These are phyloP conservation scores for Tolypocladium nubicola DNA, from an alignment of 2,329 filamentous ascomycete genomes.

Conservation along the genomic window DNA sequence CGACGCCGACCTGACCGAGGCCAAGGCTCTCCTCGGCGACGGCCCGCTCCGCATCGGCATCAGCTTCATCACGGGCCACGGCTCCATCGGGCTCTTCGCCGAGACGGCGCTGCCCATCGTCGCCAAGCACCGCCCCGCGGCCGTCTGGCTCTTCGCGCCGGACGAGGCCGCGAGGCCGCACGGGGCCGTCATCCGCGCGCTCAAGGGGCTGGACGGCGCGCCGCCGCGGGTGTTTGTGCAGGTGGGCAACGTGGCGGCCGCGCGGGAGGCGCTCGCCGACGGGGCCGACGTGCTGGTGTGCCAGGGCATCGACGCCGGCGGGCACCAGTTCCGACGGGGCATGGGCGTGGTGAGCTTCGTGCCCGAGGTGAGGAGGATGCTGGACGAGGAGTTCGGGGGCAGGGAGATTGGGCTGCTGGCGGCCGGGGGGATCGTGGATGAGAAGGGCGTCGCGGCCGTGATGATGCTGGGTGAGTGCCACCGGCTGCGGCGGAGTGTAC, in stretches of 20 bases:
- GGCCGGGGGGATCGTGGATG: conserved; percentile 49
- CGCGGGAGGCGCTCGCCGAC: conserved; percentile 33
- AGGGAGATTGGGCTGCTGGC: conserved; percentile 35
- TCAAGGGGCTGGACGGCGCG: conserved; percentile 14
- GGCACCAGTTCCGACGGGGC: conserved; percentile 46
- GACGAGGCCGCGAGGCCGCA: conserved; percentile 23
- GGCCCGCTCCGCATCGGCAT: conserved; percentile 46
- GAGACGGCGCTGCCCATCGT: conserved; percentile 40
- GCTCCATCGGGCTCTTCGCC: conserved; percentile 26
- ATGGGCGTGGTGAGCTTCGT: conserved; percentile 45
- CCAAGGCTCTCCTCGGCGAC: conserved; percentile 15
- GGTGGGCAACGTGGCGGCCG: conserved; percentile 47
- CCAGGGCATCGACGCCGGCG: conserved; percentile 55
- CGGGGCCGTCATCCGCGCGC: conserved; percentile 21
- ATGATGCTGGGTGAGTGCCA: conserved; percentile 36
- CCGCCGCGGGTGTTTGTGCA: conserved; percentile 46
- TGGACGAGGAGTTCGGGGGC: conserved; percentile 25
- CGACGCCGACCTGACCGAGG: conserved; percentile 18
- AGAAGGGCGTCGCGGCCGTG: conserved; percentile 43
- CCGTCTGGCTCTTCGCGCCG: conserved; percentile 59
- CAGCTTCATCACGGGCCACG: conserved; percentile 45
- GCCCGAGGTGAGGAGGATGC: conserved; percentile 42
- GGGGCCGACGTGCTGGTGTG: conserved; percentile 49
- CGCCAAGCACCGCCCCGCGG: conserved; percentile 40
- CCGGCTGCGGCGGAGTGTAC: background rate